Evolutionary conservation across 768 basidiomycete genomes (phyloP).

Genomic region (Russula griseocarnosa): DNA sequence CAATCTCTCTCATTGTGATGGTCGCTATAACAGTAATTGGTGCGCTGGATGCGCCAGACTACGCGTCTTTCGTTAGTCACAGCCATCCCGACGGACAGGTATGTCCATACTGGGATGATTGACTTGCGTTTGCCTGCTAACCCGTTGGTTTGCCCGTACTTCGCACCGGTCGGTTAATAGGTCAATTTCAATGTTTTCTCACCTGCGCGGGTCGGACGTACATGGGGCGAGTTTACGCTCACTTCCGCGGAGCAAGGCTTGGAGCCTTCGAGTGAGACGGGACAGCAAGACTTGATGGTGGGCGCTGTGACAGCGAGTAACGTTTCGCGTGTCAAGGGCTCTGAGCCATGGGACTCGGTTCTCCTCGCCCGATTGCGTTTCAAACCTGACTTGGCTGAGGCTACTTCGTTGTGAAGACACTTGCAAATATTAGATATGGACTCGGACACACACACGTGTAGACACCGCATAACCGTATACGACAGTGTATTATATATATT

Average conservation of each 20-base stretch:
- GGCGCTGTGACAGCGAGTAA: slow-evolving; percentile 41
- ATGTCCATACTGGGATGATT: slow-evolving; percentile 18
- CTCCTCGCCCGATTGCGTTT: slow-evolving; percentile 63
- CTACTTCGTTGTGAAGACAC: slow-evolving; percentile 44
- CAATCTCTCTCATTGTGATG: slow-evolving; percentile 14
- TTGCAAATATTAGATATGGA: not conserved
- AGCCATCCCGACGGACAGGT: slow-evolving; percentile 59
- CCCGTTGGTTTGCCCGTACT: slow-evolving; percentile 6
- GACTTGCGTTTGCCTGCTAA: slow-evolving; percentile 9
- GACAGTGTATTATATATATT: not conserved
- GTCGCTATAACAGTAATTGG: slow-evolving; percentile 50
- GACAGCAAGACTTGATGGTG: slow-evolving; percentile 40
- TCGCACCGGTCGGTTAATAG: slow-evolving; percentile 33
- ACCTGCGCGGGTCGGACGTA: slow-evolving; percentile 45
- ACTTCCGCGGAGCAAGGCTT: slow-evolving; percentile 39
- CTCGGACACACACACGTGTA: not conserved
- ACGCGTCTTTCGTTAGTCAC: slow-evolving; percentile 73
- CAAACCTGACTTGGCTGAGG: slow-evolving; percentile 54
- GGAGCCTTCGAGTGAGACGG: slow-evolving; percentile 39
- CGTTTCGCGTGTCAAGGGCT: slow-evolving; percentile 44
- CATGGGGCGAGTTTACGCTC: slow-evolving; percentile 73
- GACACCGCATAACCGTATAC: not conserved
- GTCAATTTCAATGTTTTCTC: slow-evolving; percentile 70
- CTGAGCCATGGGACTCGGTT: slow-evolving; percentile 50
- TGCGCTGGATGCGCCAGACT: slow-evolving; percentile 63